These are phyloP conservation scores for Leishmania turanica DNA, from an alignment of 208 protist genomes.

Conservation along the genomic window DNA sequence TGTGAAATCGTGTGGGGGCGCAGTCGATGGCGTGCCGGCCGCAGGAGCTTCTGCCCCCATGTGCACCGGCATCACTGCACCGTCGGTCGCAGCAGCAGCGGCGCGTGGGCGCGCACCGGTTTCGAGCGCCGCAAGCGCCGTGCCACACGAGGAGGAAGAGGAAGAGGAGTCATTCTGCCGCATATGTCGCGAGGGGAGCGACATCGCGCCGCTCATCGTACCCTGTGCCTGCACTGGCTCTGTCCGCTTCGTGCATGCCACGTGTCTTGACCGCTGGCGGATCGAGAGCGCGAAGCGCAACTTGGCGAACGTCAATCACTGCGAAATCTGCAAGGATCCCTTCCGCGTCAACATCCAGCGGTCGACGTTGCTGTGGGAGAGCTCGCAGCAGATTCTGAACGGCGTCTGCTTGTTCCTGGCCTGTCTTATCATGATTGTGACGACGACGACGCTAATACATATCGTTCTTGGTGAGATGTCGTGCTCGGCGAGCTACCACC, in stretches of 20 bases:
- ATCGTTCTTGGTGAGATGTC: conserved; percentile 54
- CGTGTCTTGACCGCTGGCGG: conserved; percentile 82
- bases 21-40: neutral
- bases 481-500: conserved; percentile 59
- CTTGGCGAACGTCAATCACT: conserved; percentile 65
- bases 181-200: conserved; percentile 68
- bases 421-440: conserved; percentile 31
- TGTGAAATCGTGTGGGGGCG: no score
- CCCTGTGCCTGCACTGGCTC: conserved; percentile 81
- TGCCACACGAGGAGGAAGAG: conserved; percentile 35
- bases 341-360: conserved; percentile 59
- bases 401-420: conserved; percentile 42
- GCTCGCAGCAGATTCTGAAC: conserved; percentile 42
- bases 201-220: conserved; percentile 61
- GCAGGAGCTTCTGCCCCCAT: neutral
- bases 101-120: neutral
- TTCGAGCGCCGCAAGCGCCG: neutral
- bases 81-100: neutral
- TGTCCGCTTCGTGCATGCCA: conserved; percentile 75
- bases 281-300: conserved; percentile 74
- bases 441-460: conserved; percentile 36
- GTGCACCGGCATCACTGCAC: neutral
- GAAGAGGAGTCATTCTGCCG: conserved; percentile 73
- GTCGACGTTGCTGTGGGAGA: conserved; percentile 48
- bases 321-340: conserved; percentile 78